These are phyloP conservation scores for Brassica incana DNA, from an alignment of 345 rosid genomes.

Conservation along the genomic window DNA sequence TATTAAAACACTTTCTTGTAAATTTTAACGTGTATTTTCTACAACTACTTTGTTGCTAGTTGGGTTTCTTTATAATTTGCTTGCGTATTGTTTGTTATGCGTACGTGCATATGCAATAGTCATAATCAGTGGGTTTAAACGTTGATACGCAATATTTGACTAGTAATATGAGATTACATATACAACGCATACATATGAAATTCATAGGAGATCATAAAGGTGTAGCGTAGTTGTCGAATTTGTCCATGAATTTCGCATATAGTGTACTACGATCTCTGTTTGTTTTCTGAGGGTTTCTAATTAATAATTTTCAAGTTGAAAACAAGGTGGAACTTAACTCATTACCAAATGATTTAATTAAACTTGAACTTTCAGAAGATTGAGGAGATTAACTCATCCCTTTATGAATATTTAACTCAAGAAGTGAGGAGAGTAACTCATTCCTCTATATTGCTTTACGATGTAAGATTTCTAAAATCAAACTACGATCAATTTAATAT, in stretches of 20 bases:
- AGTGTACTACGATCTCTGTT: not conserved
- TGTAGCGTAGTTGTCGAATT: not conserved
- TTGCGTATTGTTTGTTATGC: not conserved
- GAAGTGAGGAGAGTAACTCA: not conserved
- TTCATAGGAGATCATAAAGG: not conserved
- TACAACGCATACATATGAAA: not conserved
- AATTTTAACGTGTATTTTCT: conserved; percentile 4
- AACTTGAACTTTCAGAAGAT: not conserved
- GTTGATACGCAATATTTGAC: conserved; percentile 10
- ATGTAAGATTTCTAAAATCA: not conserved
- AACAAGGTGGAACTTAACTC: not conserved
- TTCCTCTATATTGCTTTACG: not conserved
- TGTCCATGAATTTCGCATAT: not conserved
- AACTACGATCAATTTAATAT: not conserved
- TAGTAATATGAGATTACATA: not conserved
- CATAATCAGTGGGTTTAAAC: conserved; percentile 1
- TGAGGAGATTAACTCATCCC: not conserved
- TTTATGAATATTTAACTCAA: not conserved
- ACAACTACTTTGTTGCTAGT: conserved; percentile 2
- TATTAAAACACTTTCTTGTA: conserved; percentile 19
- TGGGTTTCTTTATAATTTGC: not conserved
- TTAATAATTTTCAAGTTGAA: not conserved
- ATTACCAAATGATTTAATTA: not conserved
- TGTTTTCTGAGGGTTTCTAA: not conserved
- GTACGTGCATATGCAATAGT: conserved; percentile 11